Percentiles rank a stretch among this genome's conserved stretches.
phyloP scores from a whole-genome alignment of 768 basidiomycete species.

The Tremella fuciformis region DNA sequence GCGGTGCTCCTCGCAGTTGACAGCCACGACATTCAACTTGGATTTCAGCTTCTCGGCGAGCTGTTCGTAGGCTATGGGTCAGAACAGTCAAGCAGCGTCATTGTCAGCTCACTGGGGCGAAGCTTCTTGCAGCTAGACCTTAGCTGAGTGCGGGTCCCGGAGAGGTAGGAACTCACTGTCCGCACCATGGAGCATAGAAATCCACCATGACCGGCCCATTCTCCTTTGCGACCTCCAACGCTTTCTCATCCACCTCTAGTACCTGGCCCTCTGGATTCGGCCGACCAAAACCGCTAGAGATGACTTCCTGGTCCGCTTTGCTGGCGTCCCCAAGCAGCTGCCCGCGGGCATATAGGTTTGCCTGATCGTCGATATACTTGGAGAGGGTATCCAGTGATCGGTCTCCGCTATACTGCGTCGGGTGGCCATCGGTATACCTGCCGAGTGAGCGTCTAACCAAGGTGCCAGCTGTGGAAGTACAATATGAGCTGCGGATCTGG shows the following conservation, averaged over 20 bases:
- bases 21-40: slow-evolving; percentile 73
- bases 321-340: slow-evolving; percentile 9
- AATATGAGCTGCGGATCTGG: slow-evolving; percentile 69
- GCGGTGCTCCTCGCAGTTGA: slow-evolving; percentile 79
- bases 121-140: slow-evolving; percentile 74
- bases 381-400: slow-evolving; percentile 61
- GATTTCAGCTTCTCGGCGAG: slow-evolving; percentile 69
- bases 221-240: slow-evolving; percentile 44
- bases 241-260: slow-evolving; percentile 50
- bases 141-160: not conserved
- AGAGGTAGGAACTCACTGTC: slow-evolving; percentile 57
- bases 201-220: slow-evolving; percentile 64
- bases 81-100: not conserved
- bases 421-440: slow-evolving; percentile 60
- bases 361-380: slow-evolving; percentile 59
- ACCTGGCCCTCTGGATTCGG: slow-evolving; percentile 56
- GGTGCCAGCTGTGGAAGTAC: slow-evolving; percentile 51
- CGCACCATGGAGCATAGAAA: slow-evolving; percentile 95
- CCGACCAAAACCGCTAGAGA: slow-evolving; percentile 10
- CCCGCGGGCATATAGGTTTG: slow-evolving; percentile 31
- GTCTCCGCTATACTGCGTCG: slow-evolving; percentile 60
- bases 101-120: slow-evolving; percentile 58
- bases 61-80: slow-evolving; percentile 62
- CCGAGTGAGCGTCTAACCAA: not conserved
- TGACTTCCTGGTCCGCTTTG: slow-evolving; percentile 17